Conservation (phyloP, 2,329 filamentous ascomycete species). For the Colletotrichum magnum region DNA sequence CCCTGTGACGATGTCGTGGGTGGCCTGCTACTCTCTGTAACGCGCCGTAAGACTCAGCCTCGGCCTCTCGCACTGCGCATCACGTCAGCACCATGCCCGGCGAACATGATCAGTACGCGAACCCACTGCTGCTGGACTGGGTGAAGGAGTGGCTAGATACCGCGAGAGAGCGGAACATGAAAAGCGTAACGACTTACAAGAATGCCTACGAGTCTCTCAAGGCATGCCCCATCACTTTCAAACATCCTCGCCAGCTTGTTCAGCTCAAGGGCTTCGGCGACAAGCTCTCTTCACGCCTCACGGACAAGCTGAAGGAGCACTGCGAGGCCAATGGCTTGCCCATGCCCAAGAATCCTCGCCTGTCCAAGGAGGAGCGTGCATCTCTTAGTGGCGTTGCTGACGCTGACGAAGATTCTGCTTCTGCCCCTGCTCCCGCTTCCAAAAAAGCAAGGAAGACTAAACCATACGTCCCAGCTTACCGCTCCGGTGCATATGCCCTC, state of each 20-base stretch:
- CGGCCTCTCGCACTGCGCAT: constrained; percentile 35
- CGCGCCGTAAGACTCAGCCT: constrained; percentile 38
- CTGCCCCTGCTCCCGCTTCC: constrained; percentile 51
- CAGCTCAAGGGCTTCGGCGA: constrained; percentile 82
- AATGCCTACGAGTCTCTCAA: constrained; percentile 84
- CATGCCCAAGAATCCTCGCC: constrained; percentile 72
- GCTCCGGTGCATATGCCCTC: constrained; percentile 83
- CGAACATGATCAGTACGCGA: constrained; percentile 66
- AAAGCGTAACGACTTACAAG: constrained; percentile 79
- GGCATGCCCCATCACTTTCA: constrained; percentile 78
- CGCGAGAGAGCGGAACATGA: constrained; percentile 78
- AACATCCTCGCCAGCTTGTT: constrained; percentile 80
- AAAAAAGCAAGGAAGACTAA: constrained; percentile 75
- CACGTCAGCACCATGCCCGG: constrained; percentile 47
- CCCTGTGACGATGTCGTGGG: constrained; percentile 1
- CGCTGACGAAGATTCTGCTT: constrained; percentile 45
- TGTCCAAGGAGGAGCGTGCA: constrained; percentile 49
- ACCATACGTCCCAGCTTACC: constrained; percentile 78
- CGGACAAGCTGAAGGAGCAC: constrained; percentile 70
- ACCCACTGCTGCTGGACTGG: constrained; percentile 80
- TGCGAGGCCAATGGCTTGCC: constrained; percentile 77
- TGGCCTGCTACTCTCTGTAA: constrained; percentile 2
- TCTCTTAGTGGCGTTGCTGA: constrained; percentile 52
- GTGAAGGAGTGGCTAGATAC: constrained; percentile 83
- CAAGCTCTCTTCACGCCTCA: constrained; percentile 78